A percentile compares a stretch with the other conserved stretches of the same genome.
phyloP scores from a whole-genome alignment of 805 yeast genomes.

The Yarrowia bubula region DNA sequence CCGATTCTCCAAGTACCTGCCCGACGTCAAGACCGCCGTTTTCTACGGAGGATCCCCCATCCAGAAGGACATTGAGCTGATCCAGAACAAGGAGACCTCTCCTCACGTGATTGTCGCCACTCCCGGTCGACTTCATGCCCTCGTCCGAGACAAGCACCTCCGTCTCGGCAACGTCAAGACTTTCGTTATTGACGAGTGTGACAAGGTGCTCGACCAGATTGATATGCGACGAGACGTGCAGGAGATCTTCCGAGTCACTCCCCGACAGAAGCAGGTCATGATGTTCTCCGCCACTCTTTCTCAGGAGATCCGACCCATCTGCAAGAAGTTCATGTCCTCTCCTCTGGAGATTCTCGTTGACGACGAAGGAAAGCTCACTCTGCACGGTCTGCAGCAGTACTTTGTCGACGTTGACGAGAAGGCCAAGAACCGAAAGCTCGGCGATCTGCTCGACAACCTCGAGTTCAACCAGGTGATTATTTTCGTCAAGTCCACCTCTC shows the following conservation, averaged over 20 bases:
- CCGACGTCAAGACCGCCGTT: conserved; percentile 94
- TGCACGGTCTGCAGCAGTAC: conserved; percentile 98
- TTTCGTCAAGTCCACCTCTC: conserved; percentile 84
- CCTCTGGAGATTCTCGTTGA: conserved; percentile 97
- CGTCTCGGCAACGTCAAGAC: conserved; percentile 87
- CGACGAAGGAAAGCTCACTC: conserved; percentile 93
- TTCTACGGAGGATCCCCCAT: conserved; percentile 95
- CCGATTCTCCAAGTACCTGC: conserved; percentile 97
- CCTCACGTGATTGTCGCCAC: conserved; percentile 98
- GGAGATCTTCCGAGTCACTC: conserved; percentile 95
- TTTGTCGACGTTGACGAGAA: conserved; percentile 84
- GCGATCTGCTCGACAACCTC: conserved; percentile 86
- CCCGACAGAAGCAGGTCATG: conserved; percentile 98
- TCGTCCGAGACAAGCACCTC: conserved; percentile 85
- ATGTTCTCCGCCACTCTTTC: conserved; percentile 97
- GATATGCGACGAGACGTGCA: conserved; percentile 99
- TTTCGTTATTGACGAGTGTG: conserved; percentile 97
- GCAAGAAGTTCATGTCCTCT: conserved; percentile 97
- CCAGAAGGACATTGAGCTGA: conserved; percentile 76
- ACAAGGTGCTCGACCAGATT: conserved; percentile 85
- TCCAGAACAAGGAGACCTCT: conserved; percentile 87
- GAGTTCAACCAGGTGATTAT: conserved; percentile 98
- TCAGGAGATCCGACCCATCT: conserved; percentile 90
- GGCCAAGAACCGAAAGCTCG: conserved; percentile 89
- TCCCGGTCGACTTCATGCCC: conserved; percentile 95